Percentiles rank a stretch among this genome's conserved stretches.
These are phyloP conservation scores for Komagataella ulmi DNA, from an alignment of 805 yeast genomes.

Conservation along the genomic window DNA sequence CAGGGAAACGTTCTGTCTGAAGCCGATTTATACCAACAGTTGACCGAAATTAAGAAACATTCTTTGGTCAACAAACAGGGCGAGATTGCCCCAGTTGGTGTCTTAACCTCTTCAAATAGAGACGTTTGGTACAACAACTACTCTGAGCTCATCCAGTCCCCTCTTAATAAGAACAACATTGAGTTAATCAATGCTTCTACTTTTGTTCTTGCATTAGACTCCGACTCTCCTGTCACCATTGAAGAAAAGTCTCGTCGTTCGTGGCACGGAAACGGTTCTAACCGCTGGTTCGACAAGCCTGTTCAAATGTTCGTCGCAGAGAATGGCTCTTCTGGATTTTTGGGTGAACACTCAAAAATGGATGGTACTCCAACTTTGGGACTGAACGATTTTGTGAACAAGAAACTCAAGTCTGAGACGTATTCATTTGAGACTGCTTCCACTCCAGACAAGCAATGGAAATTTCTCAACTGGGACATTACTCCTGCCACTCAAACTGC, in stretches of 20 bases:
- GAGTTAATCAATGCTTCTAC: constrained; percentile 65
- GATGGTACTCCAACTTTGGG: constrained; percentile 94
- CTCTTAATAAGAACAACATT: constrained; percentile 47
- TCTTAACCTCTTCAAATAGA: constrained; percentile 73
- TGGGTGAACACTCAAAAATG: constrained; percentile 96
- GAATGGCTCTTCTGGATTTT: constrained; percentile 82
- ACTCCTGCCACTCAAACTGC: constrained; percentile 33
- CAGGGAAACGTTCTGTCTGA: constrained; percentile 30
- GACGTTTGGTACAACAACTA: constrained; percentile 65
- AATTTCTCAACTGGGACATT: constrained; percentile 42
- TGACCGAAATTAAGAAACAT: constrained; percentile 36
- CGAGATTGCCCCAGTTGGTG: constrained; percentile 51
- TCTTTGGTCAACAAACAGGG: constrained; percentile 18
- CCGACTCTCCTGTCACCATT: constrained; percentile 53
- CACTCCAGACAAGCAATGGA: constrained; percentile 7
- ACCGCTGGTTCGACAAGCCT: constrained; percentile 89
- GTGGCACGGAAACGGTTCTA: constrained; percentile 94
- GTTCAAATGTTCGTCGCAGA: constrained; percentile 69
- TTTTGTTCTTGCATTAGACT: constrained; percentile 73
- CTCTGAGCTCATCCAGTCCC: constrained; percentile 40
- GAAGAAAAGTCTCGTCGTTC: constrained; percentile 74
- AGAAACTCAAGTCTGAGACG: constrained; percentile 31
- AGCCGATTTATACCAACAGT: constrained; percentile 40
- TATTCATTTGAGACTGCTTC: constrained; percentile 5
- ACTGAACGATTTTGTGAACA: constrained; percentile 64